Conservation (phyloP, 2,329 filamentous ascomycete species). For the Orbilia quercus region DNA sequence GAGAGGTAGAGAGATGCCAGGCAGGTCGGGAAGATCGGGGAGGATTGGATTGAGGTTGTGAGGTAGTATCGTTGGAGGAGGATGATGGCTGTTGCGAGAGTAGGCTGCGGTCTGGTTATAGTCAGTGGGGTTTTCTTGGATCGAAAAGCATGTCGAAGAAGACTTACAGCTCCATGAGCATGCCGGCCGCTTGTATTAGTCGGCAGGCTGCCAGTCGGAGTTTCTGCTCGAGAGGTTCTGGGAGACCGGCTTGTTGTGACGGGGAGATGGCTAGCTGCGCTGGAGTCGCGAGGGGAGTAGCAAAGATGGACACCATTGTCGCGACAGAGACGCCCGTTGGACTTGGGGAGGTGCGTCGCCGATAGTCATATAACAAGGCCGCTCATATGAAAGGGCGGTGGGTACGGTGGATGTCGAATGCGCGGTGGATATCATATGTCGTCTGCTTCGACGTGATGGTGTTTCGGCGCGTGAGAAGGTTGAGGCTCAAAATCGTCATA, state of each 20-base stretch:
- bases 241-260: constrained; percentile 71
- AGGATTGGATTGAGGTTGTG: constrained; percentile 49
- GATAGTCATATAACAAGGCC: not conserved
- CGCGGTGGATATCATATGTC: not conserved
- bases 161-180: constrained; percentile 80
- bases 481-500: constrained; percentile 11
- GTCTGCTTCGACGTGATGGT: not conserved
- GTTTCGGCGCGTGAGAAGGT: constrained; percentile 6
- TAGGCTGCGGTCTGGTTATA: constrained; percentile 58
- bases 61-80: constrained; percentile 57
- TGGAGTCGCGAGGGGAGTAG: constrained; percentile 78
- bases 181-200: constrained; percentile 80
- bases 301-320: constrained; percentile 66
- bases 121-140: constrained; percentile 10
- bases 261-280: constrained; percentile 73
- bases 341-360: not conserved
- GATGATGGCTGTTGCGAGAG: constrained; percentile 58
- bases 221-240: constrained; percentile 76
- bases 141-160: not conserved
- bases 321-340: constrained; percentile 1
- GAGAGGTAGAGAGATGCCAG: constrained; percentile 83
- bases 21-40: constrained; percentile 74
- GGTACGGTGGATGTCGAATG: not conserved
- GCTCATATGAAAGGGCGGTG: too few species aligned
- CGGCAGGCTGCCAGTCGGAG: constrained; percentile 77